Evolutionary conservation across 306 rosid genomes (phyloP).

Genomic region (Pyrus pyrifolia): DNA sequence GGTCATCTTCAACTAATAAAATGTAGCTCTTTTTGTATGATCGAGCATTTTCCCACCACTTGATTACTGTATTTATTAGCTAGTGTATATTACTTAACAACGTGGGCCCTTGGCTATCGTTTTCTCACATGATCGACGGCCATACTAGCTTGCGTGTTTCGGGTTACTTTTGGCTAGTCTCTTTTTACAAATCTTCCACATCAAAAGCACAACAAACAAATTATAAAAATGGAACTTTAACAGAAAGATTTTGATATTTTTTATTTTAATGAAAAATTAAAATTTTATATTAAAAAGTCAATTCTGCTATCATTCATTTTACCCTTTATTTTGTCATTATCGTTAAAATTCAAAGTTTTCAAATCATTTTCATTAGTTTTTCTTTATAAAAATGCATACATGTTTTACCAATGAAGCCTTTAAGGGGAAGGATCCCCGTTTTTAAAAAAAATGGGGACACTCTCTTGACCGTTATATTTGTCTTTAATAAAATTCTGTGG

Average conservation of each 20-base stretch:
- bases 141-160: background rate
- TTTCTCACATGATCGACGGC: background rate
- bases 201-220: background rate
- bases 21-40: background rate
- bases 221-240: too few species aligned
- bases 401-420: background rate
- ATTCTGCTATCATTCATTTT: fast-evolving
- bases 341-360: too few species aligned
- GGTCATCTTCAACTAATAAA: background rate
- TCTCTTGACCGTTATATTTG: too few species aligned
- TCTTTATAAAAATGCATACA: too few species aligned
- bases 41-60: background rate
- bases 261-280: too few species aligned
- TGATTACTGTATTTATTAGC: too few species aligned
- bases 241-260: fast-evolving
- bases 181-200: background rate
- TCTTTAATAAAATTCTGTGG: too few species aligned
- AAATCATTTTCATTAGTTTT: too few species aligned
- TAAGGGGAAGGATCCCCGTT: too few species aligned
- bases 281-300: fast-evolving
- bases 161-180: background rate
- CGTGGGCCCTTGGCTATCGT: background rate
- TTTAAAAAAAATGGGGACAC: too few species aligned
- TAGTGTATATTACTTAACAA: too few species aligned
- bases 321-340: fast-evolving